Evolutionary conservation across 176 grass and related monocot species (phyloP), one percentile per base, ranked within the genome.

Genomic region (Carex parvula): DNA sequence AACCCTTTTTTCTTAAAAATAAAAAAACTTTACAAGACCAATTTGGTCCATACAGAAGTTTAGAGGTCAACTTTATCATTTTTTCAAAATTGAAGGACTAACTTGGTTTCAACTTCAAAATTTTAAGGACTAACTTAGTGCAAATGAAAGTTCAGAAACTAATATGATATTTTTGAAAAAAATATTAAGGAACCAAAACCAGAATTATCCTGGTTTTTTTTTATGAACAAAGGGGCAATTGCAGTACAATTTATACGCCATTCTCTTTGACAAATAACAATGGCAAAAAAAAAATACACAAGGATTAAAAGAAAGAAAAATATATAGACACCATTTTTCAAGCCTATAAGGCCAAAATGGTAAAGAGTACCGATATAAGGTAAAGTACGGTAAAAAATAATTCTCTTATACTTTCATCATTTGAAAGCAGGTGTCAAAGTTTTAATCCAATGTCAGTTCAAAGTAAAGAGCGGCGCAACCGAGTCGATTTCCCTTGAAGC

Each of bases 401-500:
- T 13, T 22, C 39, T 79, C 54, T 64, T 54, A 57, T 80, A 39
- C 9, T 77, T 63, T 86, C 14, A 58, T 70, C 32, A 46, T 53
- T 86, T 80, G 33, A 61, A 64, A 69, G 80, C 93, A 99, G 97
- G 97, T 52, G 97, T 90, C 8, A 80, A 65, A 75, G 97, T 99
- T 41, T 60, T 89, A 79, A 92, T 99, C 72, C 73, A 91, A 57
- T 96, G 97, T 85, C 93, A 81, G 85, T 96, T 99, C 93, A 92
- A 84, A 80, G 88, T 91, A 84, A 99, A 94, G 86, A 87, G 89
- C 46, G 83, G 79, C 50, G 50, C 85, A 79, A 56, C 81, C 3
- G 93, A 99, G 66, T 86, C 90, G 81, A 90, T 99, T 22, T 94
- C 91, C 41, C 87, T 96, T 83, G 84, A 91, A 68, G 97, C 93